Evolutionary conservation across 2,329 filamentous ascomycete genomes (phyloP).

Genomic region (Blumeriella jaapii): DNA sequence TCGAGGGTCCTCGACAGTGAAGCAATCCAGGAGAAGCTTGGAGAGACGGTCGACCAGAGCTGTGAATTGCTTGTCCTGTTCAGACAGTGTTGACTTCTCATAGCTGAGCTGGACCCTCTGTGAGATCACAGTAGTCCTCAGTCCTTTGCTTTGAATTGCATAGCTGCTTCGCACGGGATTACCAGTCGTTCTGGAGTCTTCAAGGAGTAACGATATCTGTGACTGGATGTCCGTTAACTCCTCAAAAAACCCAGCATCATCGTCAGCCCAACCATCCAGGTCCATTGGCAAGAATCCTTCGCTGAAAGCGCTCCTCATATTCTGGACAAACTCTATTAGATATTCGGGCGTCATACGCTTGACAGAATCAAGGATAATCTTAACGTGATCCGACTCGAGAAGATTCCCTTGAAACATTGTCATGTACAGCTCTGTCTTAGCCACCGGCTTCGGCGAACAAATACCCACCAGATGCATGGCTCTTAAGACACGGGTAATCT

Average conservation of each 20-base stretch:
- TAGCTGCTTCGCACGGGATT: constrained; percentile 60
- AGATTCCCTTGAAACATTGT: constrained; percentile 43
- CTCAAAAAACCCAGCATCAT: constrained; percentile 15
- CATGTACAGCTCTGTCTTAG: constrained; percentile 43
- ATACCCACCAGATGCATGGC: constrained; percentile 36
- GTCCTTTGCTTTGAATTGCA: constrained; percentile 55
- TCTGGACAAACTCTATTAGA: constrained; percentile 32
- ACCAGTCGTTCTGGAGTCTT: constrained; percentile 33
- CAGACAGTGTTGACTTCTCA: constrained; percentile 58
- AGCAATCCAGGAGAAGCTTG: constrained; percentile 37
- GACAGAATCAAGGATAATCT: constrained; percentile 34
- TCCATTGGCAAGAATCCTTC: constrained; percentile 17
- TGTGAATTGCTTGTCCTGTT: constrained; percentile 61
- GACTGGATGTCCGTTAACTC: constrained; percentile 28
- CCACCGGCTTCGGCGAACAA: constrained; percentile 9
- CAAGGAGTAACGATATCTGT: constrained; percentile 36
- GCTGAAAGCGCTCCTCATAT: constrained; percentile 28
- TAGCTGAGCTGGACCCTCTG: constrained; percentile 73
- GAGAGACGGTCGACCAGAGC: constrained; percentile 47
- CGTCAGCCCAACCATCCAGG: constrained; percentile 23
- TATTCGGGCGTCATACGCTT: constrained; percentile 47
- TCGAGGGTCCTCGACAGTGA: constrained; percentile 30
- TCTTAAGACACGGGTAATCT: constrained; percentile 35
- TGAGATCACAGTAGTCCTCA: constrained; percentile 68
- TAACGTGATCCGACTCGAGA: constrained; percentile 41